Evolutionary conservation across 352 stramenopile species (phyloP), one percentile per base, ranked within the genome.

Genomic region (Globisporangium acanthophoron): DNA sequence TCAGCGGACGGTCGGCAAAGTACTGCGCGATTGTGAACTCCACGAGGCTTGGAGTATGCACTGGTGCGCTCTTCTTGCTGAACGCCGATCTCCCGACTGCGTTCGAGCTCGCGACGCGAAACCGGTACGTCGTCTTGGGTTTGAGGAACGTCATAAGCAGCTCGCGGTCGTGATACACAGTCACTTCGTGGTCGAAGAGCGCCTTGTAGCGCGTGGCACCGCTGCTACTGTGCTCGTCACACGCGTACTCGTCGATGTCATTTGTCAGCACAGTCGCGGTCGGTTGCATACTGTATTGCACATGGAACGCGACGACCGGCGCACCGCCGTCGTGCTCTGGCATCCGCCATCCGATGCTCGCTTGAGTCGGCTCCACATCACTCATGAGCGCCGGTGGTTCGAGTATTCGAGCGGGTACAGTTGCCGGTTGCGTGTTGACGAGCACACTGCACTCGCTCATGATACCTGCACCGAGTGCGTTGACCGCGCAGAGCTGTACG

Each of bases 1-100:
- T 55, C 15, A 43, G 29, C 27, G 77, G 77, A 0, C 80, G 73
- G 39, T 69, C 56, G 8, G 70, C 67, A 48, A 86, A 86, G 49
- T 90, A 91, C 29, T 51, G 69, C 1, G 66, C 57, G 59, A 92
- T 73, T 24, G 82, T 92, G 59, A 80, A 86, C 31, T 78, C 73
- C 9, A 89, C 76, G 20, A 92, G 78, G 61, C 78, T 90, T 13
- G 82, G 82, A 11, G 76, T 90, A 9, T 47, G 52, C 47, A 80
- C 57, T 15, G 71, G 31, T 0, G 47, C 52, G 4, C 72, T 81
- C 52, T 68, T 66, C 5, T 64, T 56, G 52, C 77, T 88, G 44
- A 75, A 80, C 8, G 20, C 45, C 0, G 62, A 59, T 6, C 64
- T 68, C 3, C 80, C 80, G 0, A 77, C 67, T 0, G 56, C 51